These are phyloP conservation scores for Lasiosphaeria ovina DNA, from an alignment of 495 filamentous ascomycete species.

Conservation along the genomic window DNA sequence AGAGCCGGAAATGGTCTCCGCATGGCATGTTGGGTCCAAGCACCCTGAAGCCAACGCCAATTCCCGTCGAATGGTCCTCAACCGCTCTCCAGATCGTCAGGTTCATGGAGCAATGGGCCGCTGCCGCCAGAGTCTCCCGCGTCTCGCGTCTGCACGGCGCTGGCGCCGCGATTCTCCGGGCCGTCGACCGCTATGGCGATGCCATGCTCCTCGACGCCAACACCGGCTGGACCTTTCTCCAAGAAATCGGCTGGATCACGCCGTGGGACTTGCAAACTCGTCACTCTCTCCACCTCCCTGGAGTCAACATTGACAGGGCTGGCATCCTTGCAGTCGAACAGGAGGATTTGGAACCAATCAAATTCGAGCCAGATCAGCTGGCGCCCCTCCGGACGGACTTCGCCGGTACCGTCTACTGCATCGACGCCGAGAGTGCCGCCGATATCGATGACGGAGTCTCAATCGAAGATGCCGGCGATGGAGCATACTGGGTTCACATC, in stretches of 20 bases:
- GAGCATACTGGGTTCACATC: constrained; percentile 78
- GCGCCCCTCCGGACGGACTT: constrained; percentile 65
- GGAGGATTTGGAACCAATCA: constrained; percentile 27
- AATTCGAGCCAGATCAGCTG: constrained; percentile 46
- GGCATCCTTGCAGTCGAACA: constrained; percentile 32
- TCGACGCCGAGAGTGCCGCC: constrained; percentile 66
- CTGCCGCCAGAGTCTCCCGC: constrained; percentile 47
- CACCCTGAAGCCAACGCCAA: constrained; percentile 25
- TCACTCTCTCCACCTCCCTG: constrained; percentile 59
- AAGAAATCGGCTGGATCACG: constrained; percentile 78
- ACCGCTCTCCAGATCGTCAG: constrained; percentile 60
- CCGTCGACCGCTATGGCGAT: constrained; percentile 65
- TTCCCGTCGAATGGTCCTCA: constrained; percentile 37
- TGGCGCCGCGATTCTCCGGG: constrained; percentile 70
- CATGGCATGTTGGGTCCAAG: constrained; percentile 51
- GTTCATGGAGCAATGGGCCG: constrained; percentile 70
- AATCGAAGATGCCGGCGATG: constrained; percentile 59
- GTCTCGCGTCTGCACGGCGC: constrained; percentile 54
- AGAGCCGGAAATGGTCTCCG: constrained; percentile 56
- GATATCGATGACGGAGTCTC: constrained; percentile 93
- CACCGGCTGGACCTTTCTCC: constrained; percentile 68
- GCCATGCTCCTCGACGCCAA: constrained; percentile 48
- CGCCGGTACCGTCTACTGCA: constrained; percentile 73
- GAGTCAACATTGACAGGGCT: constrained; percentile 43
- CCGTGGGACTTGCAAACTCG: constrained; percentile 77